Base-by-base conservation (phyloP, 768 basidiomycete genomes). In the Mycena galericulata region DNA sequence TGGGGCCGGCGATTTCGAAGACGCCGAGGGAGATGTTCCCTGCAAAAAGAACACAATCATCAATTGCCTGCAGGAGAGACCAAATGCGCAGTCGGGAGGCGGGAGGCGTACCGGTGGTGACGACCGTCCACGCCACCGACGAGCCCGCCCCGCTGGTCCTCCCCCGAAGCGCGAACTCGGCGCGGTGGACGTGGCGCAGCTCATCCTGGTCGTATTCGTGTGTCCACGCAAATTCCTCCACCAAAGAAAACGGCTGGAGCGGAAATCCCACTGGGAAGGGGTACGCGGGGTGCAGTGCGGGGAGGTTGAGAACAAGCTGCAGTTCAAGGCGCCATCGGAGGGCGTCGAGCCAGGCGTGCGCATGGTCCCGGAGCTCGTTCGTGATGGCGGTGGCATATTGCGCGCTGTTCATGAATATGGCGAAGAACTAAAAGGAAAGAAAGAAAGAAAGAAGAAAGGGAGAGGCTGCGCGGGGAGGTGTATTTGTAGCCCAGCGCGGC, bases 251-350 rank as follows among this genome's bases (percentile, higher is more conserved):
- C 17, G 56, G 22, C n/a, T 36, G 63, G 53, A 65, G 45, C 4
- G 68, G 68, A n/a, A 70, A 70, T 22, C 38, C 58, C 22, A n/a
- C 6, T 10, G 68, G 63, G 17, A 69, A 54, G 17, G 57, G 51
- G 36, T 65, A 12, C 34, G 30, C 45, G n/a, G 60, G 55, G 32
- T 56, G 41, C 24, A 49, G 66, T 2, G 29, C 2, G 2, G n/a
- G 32, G 34, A 24, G 3, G 26, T 26, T 15, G 18, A 68, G 47
- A 12, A 20, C 6, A 24, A 15, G 22, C 24, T 57, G 60, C 30
- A 22, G 54, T 18, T 30, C 46, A 24, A 55, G 55, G 11, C 50
- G 27, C 4, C 22, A 15, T 2, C 66, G 53, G 10, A 67, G 18
- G 14, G 34, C 59, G 2, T 59, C 57, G 6, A 69, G n/a, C 68